phyloP scores from a whole-genome alignment of 192 early-diverging fungal genomes.

The Coemansia furcata region DNA sequence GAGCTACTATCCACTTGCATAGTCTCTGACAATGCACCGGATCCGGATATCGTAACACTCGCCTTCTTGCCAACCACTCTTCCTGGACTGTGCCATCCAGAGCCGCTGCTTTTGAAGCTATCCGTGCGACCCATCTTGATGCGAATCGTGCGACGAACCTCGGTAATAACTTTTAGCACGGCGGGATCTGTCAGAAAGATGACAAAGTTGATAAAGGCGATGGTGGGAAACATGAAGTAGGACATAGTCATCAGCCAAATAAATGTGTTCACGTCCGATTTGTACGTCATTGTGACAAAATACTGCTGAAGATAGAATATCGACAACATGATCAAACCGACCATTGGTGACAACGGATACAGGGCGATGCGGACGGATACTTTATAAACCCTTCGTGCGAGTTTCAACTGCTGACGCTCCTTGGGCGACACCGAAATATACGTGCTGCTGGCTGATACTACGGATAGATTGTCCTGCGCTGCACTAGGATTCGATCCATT shows the following conservation, averaged over 20 bases:
- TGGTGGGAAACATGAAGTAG: slow-evolving; percentile 8
- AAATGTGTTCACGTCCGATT: slow-evolving; percentile 5
- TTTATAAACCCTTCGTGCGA: slow-evolving; percentile 27
- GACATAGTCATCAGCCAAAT: neutral
- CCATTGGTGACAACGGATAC: slow-evolving; percentile 24
- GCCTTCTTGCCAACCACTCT: slow-evolving; percentile 2
- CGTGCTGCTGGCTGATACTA: neutral
- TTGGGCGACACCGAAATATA: slow-evolving; percentile 7
- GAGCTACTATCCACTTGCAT: slow-evolving; percentile 1
- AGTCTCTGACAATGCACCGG: neutral
- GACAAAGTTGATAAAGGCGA: slow-evolving; percentile 22
- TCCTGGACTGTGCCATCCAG: neutral
- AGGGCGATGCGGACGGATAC: slow-evolving; percentile 40
- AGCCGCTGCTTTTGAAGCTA: neutral
- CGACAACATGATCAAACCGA: slow-evolving; percentile 13
- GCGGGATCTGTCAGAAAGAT: slow-evolving; percentile 34
- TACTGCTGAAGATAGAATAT: slow-evolving; percentile 23
- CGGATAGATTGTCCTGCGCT: neutral
- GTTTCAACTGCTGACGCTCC: slow-evolving; percentile 21
- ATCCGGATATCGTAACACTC: slow-evolving; percentile 6
- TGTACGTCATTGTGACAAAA: slow-evolving; percentile 17
- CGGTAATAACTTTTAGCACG: slow-evolving; percentile 14
- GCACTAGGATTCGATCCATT: neutral
- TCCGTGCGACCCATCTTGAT: neutral
- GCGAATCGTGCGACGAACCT: slow-evolving; percentile 8